These are phyloP conservation scores for Thuidium tamariscinum DNA, from an alignment of 225 moss, liverwort and hornwort genomes.

Conservation along the genomic window DNA sequence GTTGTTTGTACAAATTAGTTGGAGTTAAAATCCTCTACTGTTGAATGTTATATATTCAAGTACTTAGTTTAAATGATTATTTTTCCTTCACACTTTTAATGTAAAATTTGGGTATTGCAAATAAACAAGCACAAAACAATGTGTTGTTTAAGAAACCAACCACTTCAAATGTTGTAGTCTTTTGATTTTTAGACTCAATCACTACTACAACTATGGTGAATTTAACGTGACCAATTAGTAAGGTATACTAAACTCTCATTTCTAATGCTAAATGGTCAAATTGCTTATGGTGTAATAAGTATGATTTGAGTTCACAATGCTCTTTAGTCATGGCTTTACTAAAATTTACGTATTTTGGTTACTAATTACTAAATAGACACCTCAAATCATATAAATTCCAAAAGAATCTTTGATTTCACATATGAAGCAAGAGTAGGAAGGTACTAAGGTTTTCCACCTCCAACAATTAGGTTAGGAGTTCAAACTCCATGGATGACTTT, in stretches of 20 bases:
- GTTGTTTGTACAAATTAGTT: not conserved
- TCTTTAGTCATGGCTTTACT: fast-evolving
- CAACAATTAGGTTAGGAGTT: not conserved
- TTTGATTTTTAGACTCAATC: not conserved
- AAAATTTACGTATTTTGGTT: not conserved
- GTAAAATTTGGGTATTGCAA: not conserved
- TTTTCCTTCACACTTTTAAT: not conserved
- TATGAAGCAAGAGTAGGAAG: not conserved
- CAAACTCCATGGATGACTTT: not conserved
- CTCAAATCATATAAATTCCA: not conserved
- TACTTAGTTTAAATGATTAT: not conserved
- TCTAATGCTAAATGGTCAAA: not conserved
- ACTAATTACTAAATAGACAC: not conserved
- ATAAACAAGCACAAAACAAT: not conserved
- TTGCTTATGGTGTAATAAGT: fast-evolving
- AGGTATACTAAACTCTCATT: not conserved
- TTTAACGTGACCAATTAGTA: not conserved
- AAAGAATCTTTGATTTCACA: not conserved
- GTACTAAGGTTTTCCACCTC: not conserved
- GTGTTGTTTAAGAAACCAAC: too few relatives aligned
- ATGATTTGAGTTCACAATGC: not conserved
- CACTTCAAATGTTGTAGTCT: not conserved
- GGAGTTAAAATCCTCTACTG: not conserved
- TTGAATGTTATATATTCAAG: not conserved
- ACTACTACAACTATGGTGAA: not conserved